Conservation (phyloP, 495 filamentous ascomycete species). For the Aspergillus steynii region DNA sequence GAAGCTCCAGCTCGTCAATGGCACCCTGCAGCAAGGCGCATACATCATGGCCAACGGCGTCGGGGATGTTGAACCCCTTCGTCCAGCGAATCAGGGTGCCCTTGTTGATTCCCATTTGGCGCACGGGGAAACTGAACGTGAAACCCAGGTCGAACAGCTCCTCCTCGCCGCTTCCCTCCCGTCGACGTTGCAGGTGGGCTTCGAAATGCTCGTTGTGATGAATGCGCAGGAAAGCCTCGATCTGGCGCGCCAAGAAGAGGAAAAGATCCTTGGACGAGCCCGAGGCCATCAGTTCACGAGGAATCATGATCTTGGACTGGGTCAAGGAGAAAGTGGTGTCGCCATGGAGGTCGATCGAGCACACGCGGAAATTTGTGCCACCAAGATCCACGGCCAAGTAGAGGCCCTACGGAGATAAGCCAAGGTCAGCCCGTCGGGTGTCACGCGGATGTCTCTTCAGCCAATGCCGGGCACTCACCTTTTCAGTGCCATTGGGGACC, state of each 20-base stretch:
- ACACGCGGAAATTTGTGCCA: constrained; percentile 97
- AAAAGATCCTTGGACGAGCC: constrained; percentile 87
- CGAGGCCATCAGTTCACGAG: constrained; percentile 84
- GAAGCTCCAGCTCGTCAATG: constrained; percentile 82
- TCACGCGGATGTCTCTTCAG: constrained; percentile 9
- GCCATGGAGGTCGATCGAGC: constrained; percentile 87
- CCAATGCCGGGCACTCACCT: constrained; percentile 44
- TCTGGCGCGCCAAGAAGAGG: constrained; percentile 87
- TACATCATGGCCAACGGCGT: constrained; percentile 91
- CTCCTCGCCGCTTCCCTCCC: constrained; percentile 58
- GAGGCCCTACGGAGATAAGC: constrained; percentile 61
- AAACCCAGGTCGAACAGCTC: constrained; percentile 90
- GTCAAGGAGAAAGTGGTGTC: constrained; percentile 90
- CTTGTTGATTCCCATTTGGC: constrained; percentile 90
- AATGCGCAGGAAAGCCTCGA: constrained; percentile 78
- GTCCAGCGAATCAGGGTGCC: constrained; percentile 95
- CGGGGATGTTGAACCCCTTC: constrained; percentile 94
- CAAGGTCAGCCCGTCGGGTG: constrained; percentile 5
- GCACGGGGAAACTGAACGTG: constrained; percentile 96
- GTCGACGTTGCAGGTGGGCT: constrained; percentile 60
- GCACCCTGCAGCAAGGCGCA: constrained; percentile 87
- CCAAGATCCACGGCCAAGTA: constrained; percentile 96
- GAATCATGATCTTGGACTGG: constrained; percentile 89
- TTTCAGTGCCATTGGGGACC: constrained; percentile 96
- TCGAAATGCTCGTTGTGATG: constrained; percentile 92